A percentile compares a stretch with the other conserved stretches of the same genome.
Evolutionary conservation across 2,329 filamentous ascomycete genomes (phyloP).

Genomic region (Onygenales sp.): DNA sequence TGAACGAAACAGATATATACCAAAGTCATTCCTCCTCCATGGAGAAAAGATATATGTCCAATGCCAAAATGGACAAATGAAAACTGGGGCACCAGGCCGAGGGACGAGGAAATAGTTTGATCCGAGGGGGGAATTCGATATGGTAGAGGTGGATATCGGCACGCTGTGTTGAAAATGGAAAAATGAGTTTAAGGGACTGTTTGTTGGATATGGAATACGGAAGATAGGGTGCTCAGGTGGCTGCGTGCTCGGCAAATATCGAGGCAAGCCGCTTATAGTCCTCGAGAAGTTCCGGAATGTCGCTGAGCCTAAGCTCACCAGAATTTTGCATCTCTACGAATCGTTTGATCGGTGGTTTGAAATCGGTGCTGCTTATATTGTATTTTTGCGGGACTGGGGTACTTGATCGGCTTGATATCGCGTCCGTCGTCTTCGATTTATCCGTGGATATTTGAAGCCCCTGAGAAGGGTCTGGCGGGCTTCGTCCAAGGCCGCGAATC

Average conservation of each 20-base stretch:
- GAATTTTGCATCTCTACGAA: slow-evolving; percentile 66
- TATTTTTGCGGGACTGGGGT: slow-evolving; percentile 6
- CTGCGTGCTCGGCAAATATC: slow-evolving; percentile 45
- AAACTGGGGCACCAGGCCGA: background rate
- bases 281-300: slow-evolving; percentile 60
- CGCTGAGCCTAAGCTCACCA: slow-evolving; percentile 61
- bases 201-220: too few relatives aligned
- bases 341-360: slow-evolving; percentile 54
- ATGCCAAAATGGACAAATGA: background rate
- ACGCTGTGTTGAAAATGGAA: background rate
- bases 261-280: slow-evolving; percentile 66
- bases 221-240: background rate
- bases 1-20: background rate
- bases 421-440: slow-evolving; percentile 23
- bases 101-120: background rate
- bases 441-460: slow-evolving; percentile 30
- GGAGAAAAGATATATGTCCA: background rate
- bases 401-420: slow-evolving; percentile 46
- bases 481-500: slow-evolving; percentile 63
- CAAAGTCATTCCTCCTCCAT: too few relatives aligned
- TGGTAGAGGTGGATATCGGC: background rate
- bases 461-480: slow-evolving; percentile 13
- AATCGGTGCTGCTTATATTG: slow-evolving; percentile 26
- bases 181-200: background rate
- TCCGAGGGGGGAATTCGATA: background rate